Evolutionary conservation across 495 filamentous ascomycete species (phyloP), one percentile per base, ranked within the genome.

Genomic region (Podospora anserina): DNA sequence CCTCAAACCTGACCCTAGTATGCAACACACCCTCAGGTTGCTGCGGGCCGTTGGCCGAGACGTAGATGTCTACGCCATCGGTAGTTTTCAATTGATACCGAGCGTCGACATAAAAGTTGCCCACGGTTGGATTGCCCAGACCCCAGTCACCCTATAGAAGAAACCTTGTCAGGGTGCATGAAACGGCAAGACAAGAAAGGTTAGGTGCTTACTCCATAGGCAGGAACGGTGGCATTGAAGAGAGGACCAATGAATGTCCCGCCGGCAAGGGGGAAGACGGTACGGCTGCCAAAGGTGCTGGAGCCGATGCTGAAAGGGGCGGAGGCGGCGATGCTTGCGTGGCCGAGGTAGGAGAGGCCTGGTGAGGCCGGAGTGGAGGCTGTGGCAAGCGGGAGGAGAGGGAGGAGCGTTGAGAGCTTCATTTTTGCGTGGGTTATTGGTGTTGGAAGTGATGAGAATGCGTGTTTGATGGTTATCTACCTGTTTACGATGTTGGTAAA

Each of bases 61-160:
- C 60, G 28, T 57, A 64, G 30, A 70, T 70, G 55, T 70, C 30
- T 26, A 64, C 68, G 19, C 68, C 68, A 54, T 70, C 68, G 11
- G 64, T 7, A 2, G 68, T 70, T n/a, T 39, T 28, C 3, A 70
- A 19, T 39, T 67, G 61, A 60, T 64, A 70, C 5, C 65, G 44
- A 13, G 65, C 55, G 26, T 70, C 65, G 44, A 56, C 64, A 23
- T 61, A 58, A 62, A 68, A 70, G 32, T 9, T 44, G 32, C 34
- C 32, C 1, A 16, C n/a, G 32, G 16, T 26, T 1, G 63, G 67
- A 55, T 70, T 60, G 13, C 44, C 61, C 26, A 70, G 61, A 32
- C 64, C 65, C 64, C 64, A 70, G 53, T 70, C 68, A 49, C 58
- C 68, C 39, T 32, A 7, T 5, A 32, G 7, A 32, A 32, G 30